Evolutionary conservation across 2,329 filamentous ascomycete genomes (phyloP).

Genomic region (Colletotrichum sidae): DNA sequence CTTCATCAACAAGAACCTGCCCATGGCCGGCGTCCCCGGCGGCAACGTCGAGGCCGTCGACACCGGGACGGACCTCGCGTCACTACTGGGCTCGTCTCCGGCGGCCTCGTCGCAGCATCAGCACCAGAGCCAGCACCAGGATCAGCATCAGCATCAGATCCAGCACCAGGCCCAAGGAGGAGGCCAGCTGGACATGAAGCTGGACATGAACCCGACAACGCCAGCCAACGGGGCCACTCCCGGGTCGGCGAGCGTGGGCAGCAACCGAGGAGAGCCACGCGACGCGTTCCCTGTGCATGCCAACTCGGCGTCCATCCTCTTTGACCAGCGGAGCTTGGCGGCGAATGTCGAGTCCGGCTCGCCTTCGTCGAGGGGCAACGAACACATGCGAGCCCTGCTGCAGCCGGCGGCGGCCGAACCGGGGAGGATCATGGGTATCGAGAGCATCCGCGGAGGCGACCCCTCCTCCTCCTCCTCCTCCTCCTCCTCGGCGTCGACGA

Average conservation of each 20-base stretch:
- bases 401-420: constrained; percentile 23
- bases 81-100: constrained; percentile 28
- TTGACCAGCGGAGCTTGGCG: constrained; percentile 26
- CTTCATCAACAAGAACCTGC: constrained; percentile 49
- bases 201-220: constrained; percentile 19
- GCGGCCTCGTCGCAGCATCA: constrained; percentile 3
- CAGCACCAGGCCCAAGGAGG: background rate
- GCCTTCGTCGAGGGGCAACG: constrained; percentile 23
- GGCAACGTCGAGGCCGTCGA: constrained; percentile 51
- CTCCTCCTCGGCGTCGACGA: constrained; percentile 19
- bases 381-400: constrained; percentile 26
- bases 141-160: background rate
- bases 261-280: constrained; percentile 18
- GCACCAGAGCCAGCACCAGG: background rate
- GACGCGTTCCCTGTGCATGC: constrained; percentile 7
- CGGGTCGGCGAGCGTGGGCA: constrained; percentile 25
- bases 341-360: constrained; percentile 24
- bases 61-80: constrained; percentile 48
- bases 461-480: background rate
- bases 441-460: constrained; percentile 21
- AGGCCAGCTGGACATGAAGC: background rate
- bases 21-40: constrained; percentile 41
- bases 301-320: background rate
- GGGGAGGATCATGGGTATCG: constrained; percentile 25
- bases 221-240: constrained; percentile 28